A percentile compares a stretch with the other conserved stretches of the same genome.
Conservation (phyloP, 2,329 filamentous ascomycete species). For the Geosmithia morbida region DNA sequence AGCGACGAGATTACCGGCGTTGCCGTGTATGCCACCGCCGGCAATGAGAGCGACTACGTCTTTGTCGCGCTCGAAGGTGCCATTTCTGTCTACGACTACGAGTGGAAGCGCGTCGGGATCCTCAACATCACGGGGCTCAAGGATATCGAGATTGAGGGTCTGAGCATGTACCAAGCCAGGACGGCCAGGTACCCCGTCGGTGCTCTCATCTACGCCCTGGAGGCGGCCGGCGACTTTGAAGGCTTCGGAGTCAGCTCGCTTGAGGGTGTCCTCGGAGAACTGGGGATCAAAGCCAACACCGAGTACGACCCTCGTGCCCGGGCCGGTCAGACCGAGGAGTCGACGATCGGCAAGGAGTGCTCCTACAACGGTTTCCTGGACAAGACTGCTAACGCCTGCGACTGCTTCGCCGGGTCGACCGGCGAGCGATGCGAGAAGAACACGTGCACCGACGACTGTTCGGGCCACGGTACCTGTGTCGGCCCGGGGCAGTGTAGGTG, state of each 20-base stretch:
- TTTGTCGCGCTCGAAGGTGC: conserved; percentile 22
- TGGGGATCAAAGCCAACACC: conserved; percentile 19
- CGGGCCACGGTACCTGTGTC: conserved; percentile 22
- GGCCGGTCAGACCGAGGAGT: conserved; percentile 7
- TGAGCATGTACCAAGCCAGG: conserved; percentile 23
- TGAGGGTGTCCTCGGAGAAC: conserved; percentile 13
- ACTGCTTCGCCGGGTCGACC: conserved; percentile 27
- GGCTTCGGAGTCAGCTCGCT: conserved; percentile 25
- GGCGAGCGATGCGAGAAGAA: conserved; percentile 18
- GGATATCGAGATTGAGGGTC: conserved; percentile 25
- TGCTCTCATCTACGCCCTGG: conserved; percentile 22
- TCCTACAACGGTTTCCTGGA: conserved; percentile 21
- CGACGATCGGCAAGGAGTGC: conserved; percentile 19
- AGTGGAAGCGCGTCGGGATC: conserved; percentile 19
- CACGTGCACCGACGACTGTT: conserved; percentile 25
- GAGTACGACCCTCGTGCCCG: conserved; percentile 19
- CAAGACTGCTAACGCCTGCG: conserved; percentile 13
- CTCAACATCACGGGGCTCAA: conserved; percentile 20
- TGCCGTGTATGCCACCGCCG: conserved; percentile 20
- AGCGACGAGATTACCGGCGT: conserved; percentile 24
- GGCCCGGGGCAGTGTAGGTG: conserved; percentile 26
- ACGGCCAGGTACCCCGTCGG: conserved; percentile 20
- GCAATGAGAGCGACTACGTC: conserved; percentile 17
- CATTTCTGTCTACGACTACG: conserved; percentile 22
- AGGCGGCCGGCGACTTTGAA: conserved; percentile 18